Conservation (phyloP, 1,284 basidiomycete species). For the Cystobasidiaceae sp. region DNA sequence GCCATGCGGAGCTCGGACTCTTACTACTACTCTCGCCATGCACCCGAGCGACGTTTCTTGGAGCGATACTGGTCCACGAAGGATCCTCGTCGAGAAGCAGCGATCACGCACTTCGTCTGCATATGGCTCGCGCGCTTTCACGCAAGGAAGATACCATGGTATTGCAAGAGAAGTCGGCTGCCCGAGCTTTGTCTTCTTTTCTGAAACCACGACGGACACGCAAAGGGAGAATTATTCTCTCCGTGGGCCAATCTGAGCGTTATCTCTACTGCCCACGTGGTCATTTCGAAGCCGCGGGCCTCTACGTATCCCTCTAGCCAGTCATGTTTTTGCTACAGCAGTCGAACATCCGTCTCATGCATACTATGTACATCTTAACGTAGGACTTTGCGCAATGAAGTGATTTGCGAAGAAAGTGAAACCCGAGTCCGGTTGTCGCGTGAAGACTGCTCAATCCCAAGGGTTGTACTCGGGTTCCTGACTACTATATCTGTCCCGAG, state of each 20-base stretch:
- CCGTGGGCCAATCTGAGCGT: slow-evolving; percentile 13
- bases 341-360: neutral
- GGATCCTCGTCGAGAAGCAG: no score
- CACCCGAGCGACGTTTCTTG: no score
- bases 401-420: no score
- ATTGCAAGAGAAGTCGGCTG: slow-evolving; percentile 6
- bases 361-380: neutral
- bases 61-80: no score
- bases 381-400: no score
- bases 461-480: slow-evolving; percentile 28
- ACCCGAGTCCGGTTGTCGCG: no score
- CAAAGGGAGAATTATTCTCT: neutral
- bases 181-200: slow-evolving; percentile 14
- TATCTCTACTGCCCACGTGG: no score
- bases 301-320: no score
- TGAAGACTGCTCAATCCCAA: no score
- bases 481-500: neutral
- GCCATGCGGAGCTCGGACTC: neutral
- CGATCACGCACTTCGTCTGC: neutral
- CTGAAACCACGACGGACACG: slow-evolving; percentile 3
- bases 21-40: no score
- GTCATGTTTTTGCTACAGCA: no score
- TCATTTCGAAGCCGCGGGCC: no score
- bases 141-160: slow-evolving; percentile 18
- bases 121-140: neutral